Percentiles rank a stretch among this genome's conserved stretches.
These are phyloP conservation scores for Friedmanniomyces endolithicus DNA, from an alignment of 495 filamentous ascomycete genomes.

Conservation along the genomic window DNA sequence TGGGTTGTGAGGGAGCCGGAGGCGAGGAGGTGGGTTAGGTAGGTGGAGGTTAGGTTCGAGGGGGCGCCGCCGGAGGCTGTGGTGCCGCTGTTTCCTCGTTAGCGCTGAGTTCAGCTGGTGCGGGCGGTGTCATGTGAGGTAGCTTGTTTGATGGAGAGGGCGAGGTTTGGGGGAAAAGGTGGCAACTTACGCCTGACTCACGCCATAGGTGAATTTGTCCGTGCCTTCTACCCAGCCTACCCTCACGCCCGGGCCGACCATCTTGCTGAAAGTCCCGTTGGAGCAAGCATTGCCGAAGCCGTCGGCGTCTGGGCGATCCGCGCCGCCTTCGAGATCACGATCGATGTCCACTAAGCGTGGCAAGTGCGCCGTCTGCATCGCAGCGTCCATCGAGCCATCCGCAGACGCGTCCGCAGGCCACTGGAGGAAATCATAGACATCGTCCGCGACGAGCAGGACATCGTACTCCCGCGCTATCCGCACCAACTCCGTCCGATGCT, in stretches of 20 bases:
- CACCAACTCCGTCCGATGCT: constrained; percentile 49
- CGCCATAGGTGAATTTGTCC: constrained; percentile 50
- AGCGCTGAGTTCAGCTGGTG: not conserved
- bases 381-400: not conserved
- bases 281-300: constrained; percentile 62
- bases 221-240: constrained; percentile 76
- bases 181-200: constrained; percentile 49
- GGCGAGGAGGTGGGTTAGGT: constrained; percentile 48
- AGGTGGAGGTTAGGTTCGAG: constrained; percentile 54
- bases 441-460: constrained; percentile 69
- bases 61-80: constrained; percentile 58
- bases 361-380: constrained; percentile 36
- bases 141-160: not conserved
- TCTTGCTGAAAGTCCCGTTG: constrained; percentile 78
- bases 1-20: constrained; percentile 37
- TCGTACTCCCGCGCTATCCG: constrained; percentile 57
- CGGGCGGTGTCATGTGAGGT: not conserved
- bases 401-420: constrained; percentile 38
- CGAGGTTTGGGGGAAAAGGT: not conserved
- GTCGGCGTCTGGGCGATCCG: constrained; percentile 31
- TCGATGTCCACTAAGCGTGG: constrained; percentile 72
- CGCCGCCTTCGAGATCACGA: constrained; percentile 42
- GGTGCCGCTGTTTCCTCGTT: constrained; percentile 8
- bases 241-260: constrained; percentile 63
- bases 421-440: constrained; percentile 82